A percentile compares a stretch with the other conserved stretches of the same genome.
phyloP scores from a whole-genome alignment of 108 stramenopile species.

The Cylindrotheca closterium region DNA sequence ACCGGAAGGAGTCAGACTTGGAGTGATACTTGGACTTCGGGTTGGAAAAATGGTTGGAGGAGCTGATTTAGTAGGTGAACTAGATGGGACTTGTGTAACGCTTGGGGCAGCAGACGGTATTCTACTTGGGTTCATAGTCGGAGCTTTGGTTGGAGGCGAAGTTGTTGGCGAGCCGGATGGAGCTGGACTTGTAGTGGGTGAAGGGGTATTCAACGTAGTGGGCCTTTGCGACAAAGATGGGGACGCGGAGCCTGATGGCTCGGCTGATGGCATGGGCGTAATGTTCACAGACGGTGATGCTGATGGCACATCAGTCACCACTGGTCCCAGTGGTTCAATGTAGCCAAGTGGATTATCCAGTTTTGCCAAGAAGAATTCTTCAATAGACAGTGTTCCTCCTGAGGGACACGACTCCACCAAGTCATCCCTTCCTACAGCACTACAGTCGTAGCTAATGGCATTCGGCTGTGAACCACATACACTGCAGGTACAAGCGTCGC shows the following conservation, averaged over 20 bases:
- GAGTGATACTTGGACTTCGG: not conserved
- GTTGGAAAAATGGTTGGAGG: constrained; percentile 1
- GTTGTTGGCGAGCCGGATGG: not conserved
- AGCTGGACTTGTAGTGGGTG: not conserved
- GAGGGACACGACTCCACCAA: not conserved
- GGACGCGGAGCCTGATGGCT: not conserved
- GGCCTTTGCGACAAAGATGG: not conserved
- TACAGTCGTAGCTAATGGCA: not conserved
- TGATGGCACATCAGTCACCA: no score
- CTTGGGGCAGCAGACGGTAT: not conserved
- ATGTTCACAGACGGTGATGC: no score
- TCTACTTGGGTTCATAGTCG: not conserved
- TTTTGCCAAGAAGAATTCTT: not conserved
- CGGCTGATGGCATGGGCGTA: not conserved
- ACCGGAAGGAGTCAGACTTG: not conserved
- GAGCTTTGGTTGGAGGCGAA: not conserved
- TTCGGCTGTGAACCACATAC: not conserved
- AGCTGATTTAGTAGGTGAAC: not conserved
- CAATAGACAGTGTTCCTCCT: not conserved
- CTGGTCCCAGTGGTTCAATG: not conserved
- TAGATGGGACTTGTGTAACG: not conserved
- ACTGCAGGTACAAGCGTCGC: not conserved
- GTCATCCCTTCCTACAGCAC: not conserved
- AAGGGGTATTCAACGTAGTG: not conserved
- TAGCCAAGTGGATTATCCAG: not conserved